These are phyloP conservation scores for Diutina ranongensis DNA, from an alignment of 1,139 yeast genomes.

Conservation along the genomic window DNA sequence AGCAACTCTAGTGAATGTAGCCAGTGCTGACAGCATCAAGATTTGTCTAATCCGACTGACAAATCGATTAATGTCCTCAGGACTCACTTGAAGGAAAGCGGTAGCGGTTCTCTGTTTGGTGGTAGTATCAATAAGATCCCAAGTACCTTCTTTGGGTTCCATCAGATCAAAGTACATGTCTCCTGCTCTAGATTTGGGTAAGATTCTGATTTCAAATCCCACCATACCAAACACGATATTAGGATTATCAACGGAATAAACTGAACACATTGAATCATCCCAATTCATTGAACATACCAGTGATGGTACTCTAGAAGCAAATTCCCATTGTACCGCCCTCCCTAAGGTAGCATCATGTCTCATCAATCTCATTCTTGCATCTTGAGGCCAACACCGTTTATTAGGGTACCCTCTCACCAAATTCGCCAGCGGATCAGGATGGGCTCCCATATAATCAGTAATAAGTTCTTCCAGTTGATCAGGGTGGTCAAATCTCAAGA, in stretches of 20 bases:
- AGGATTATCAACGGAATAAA: slow-evolving; percentile 83
- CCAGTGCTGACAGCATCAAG: slow-evolving; percentile 90
- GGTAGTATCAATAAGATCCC: slow-evolving; percentile 69
- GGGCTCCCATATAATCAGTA: slow-evolving; percentile 66
- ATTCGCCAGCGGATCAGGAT: slow-evolving; percentile 88
- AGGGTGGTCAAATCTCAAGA: slow-evolving; percentile 55
- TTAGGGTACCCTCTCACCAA: slow-evolving; percentile 82
- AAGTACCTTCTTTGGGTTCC: slow-evolving; percentile 56
- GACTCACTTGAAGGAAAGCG: slow-evolving; percentile 77
- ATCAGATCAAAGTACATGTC: slow-evolving; percentile 27
- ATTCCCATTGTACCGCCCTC: slow-evolving; percentile 86
- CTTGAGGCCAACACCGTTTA: slow-evolving; percentile 92
- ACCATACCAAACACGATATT: slow-evolving; percentile 83
- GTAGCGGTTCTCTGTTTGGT: slow-evolving; percentile 84
- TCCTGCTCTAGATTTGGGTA: slow-evolving; percentile 60
- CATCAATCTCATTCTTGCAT: slow-evolving; percentile 81
- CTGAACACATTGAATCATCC: slow-evolving; percentile 78
- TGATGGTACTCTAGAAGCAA: slow-evolving; percentile 65
- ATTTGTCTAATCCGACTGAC: slow-evolving; percentile 81
- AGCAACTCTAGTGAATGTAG: slow-evolving; percentile 90
- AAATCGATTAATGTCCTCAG: slow-evolving; percentile 68
- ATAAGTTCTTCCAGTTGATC: slow-evolving; percentile 63
- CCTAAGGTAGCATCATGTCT: slow-evolving; percentile 89
- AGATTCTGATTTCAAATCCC: slow-evolving; percentile 85
- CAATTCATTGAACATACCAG: slow-evolving; percentile 66